Conservation (phyloP, 2,329 filamentous ascomycete species). For the Coleophoma eucalyptorum region DNA sequence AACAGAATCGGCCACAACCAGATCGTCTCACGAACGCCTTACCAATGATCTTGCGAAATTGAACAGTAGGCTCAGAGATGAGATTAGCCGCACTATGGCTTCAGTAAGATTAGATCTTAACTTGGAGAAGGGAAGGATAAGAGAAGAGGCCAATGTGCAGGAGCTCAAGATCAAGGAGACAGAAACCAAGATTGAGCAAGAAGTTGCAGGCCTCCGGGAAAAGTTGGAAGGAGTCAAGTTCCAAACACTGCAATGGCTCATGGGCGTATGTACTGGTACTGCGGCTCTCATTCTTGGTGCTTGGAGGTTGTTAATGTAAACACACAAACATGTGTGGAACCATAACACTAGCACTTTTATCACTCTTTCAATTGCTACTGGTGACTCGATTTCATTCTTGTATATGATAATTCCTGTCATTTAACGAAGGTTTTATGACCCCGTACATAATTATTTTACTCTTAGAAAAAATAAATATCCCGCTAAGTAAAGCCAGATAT, state of each 20-base stretch:
- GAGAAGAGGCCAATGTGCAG: conserved; percentile 93
- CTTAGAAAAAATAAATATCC: not conserved
- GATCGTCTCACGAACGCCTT: conserved; percentile 84
- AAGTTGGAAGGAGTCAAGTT: conserved; percentile 97
- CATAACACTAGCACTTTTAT: not conserved
- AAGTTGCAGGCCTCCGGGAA: conserved; percentile 85
- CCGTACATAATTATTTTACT: too few relatives aligned
- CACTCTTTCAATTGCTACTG: not conserved
- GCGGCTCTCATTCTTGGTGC: conserved; percentile 65
- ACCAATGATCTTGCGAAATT: conserved; percentile 95
- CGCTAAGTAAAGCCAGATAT: not conserved
- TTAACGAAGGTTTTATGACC: not conserved
- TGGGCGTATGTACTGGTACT: conserved; percentile 74
- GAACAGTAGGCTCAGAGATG: conserved; percentile 82
- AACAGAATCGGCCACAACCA: conserved; percentile 84
- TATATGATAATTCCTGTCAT: not conserved
- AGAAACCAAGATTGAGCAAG: conserved; percentile 96
- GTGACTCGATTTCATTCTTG: not conserved
- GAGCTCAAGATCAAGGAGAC: conserved; percentile 99
- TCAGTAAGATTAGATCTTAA: conserved; percentile 91
- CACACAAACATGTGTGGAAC: not conserved
- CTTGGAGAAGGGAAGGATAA: conserved; percentile 91
- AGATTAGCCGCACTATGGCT: conserved; percentile 91
- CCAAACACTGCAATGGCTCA: conserved; percentile 95
- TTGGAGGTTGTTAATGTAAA: conserved; percentile 65